Evolutionary conservation across 805 yeast genomes (phyloP), one percentile per base, ranked within the genome.

Genomic region (Ogataea corticis): DNA sequence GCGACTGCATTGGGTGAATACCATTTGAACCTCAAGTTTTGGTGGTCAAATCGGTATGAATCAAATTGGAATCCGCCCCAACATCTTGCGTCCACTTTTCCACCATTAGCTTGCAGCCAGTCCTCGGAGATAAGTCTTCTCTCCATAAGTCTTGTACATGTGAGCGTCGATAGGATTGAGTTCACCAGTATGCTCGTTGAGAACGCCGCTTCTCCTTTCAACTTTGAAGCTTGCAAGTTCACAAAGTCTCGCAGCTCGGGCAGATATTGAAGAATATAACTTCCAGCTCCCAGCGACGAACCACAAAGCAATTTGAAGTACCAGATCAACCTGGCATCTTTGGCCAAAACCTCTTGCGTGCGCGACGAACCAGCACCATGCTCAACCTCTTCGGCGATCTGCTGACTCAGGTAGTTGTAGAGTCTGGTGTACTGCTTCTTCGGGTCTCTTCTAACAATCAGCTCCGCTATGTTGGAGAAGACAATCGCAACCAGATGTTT

Each of bases 311-410:
- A 77, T 3, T 83, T 75, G 27, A 87, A 61, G 57, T 83, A 79
- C 80, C 96, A 80, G 25, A 80, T 80, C 7, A 94, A 66, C 15
- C 83, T 77, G 25, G 83, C 84, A 63, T 94, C 98, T 33, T 90
- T 75, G n/a, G 87, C 87, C 21, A 82, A 72, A 19, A 85, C 72
- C 25, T 85, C 91, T 6, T 76, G 69, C 4, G 72, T 75, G 61
- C 96, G 76, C 0, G 82, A 69, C 1, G 77, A 66, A 3, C 97
- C 98, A 0, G 97, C 97, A 2, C 81, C 85, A 51, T 91, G 86
- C 52, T 83, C 87, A 16, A 92, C 72, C 58, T 92, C 96, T 28
- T 75, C 79, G 30, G 72, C 69, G 19, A 91, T 81, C 42, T 75
- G 75, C 4, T 70, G 70, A 38, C 74, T 66, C 15, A 85, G 63